These are phyloP conservation scores for Flaveria robusta DNA, from an alignment of 129 eudicot genomes.

Conservation along the genomic window DNA sequence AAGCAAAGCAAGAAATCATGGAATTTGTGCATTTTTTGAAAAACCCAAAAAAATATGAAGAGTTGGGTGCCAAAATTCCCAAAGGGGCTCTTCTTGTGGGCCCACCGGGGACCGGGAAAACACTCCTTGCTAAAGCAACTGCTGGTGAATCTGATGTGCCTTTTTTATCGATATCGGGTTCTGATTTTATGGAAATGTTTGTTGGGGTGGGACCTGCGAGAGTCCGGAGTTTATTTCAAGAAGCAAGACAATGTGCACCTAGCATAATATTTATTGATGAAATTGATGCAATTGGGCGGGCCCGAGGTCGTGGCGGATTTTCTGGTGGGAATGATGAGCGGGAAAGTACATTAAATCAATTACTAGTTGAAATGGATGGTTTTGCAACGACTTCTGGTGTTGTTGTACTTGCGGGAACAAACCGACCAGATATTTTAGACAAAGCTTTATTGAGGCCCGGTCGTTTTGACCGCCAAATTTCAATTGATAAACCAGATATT, in stretches of 20 bases:
- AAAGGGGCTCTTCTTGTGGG: slow-evolving; percentile 90
- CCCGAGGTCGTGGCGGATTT: slow-evolving; percentile 76
- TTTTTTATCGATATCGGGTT: slow-evolving; percentile 71
- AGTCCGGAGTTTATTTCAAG: slow-evolving; percentile 77
- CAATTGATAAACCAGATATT: slow-evolving; percentile 86
- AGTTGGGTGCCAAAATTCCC: slow-evolving; percentile 83
- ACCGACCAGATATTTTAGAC: slow-evolving; percentile 71
- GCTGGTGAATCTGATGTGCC: slow-evolving; percentile 91
- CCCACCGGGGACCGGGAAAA: slow-evolving; percentile 92
- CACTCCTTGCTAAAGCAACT: slow-evolving; percentile 83
- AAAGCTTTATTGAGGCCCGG: slow-evolving; percentile 83
- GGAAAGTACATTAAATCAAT: slow-evolving; percentile 80
- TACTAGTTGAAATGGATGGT: slow-evolving; percentile 93
- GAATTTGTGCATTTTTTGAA: slow-evolving; percentile 76
- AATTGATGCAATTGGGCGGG: slow-evolving; percentile 83
- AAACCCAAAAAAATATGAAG: slow-evolving; percentile 74
- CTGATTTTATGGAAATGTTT: slow-evolving; percentile 89
- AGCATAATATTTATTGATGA: slow-evolving; percentile 82
- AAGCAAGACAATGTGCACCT: slow-evolving; percentile 81
- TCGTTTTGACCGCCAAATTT: slow-evolving; percentile 73
- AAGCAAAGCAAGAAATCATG: slow-evolving; percentile 90
- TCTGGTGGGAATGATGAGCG: slow-evolving; percentile 72
- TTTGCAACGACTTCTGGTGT: slow-evolving; percentile 79
- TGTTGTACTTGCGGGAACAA: slow-evolving; percentile 83
- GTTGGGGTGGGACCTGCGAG: slow-evolving; percentile 85